Conservation (phyloP, 2,329 filamentous ascomycete genomes). For the Pseudogymnoascus sp. region DNA sequence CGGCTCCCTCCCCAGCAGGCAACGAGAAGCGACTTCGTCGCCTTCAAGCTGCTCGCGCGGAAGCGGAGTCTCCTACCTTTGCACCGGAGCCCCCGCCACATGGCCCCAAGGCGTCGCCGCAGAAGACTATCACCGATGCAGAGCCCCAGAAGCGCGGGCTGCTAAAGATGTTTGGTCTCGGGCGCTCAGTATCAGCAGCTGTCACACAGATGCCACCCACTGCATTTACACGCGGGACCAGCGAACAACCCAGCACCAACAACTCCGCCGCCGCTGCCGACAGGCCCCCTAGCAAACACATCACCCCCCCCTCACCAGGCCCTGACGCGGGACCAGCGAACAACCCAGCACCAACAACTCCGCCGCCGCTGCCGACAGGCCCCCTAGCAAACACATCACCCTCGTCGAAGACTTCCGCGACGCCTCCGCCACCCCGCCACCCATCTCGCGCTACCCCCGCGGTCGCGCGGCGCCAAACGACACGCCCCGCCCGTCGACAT, state of each 20-base stretch:
- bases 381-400: not conserved
- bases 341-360: not conserved
- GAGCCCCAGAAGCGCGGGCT: not conserved
- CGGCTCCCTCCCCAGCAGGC: constrained; percentile 11
- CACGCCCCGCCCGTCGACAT: not conserved
- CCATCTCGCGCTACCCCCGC: not conserved
- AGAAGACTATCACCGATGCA: not conserved
- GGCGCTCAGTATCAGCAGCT: not conserved
- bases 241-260: not conserved
- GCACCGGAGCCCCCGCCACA: not conserved
- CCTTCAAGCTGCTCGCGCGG: not conserved
- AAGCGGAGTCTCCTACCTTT: not conserved
- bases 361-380: not conserved
- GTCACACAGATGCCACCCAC: not conserved
- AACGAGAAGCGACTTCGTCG: constrained; percentile 6
- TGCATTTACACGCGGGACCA: not conserved
- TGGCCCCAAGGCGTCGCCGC: not conserved
- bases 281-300: not conserved
- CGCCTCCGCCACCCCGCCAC: not conserved
- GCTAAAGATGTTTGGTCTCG: not conserved
- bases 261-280: not conserved
- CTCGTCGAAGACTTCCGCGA: not conserved
- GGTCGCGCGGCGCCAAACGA: not conserved
- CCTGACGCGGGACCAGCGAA: no score
- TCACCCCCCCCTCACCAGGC: no score